Conservation (phyloP, 2,329 filamentous ascomycete species). For the Fulvia fulva region DNA sequence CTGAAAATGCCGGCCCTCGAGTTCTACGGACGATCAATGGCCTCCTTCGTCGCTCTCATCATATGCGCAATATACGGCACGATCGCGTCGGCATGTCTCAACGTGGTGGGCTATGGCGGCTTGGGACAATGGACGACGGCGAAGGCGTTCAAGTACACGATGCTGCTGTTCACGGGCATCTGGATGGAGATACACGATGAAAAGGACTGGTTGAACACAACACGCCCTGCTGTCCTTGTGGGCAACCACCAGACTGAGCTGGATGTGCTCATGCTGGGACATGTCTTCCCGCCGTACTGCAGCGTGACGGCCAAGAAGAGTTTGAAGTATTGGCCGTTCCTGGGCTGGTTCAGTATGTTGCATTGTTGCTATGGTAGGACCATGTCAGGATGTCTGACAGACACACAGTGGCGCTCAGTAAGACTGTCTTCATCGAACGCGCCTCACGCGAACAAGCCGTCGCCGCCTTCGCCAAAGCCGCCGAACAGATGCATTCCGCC, state of each 20-base stretch:
- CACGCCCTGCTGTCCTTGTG: constrained; percentile 81
- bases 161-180: constrained; percentile 72
- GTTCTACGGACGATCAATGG: constrained; percentile 63
- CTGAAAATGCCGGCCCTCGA: constrained; percentile 38
- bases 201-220: constrained; percentile 37
- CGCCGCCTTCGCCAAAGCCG: constrained; percentile 79
- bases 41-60: constrained; percentile 39
- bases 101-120: constrained; percentile 66
- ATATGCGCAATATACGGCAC: constrained; percentile 66
- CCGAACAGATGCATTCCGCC: constrained; percentile 68
- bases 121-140: constrained; percentile 82
- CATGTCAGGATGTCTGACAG: neutral
- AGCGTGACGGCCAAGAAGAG: constrained; percentile 89
- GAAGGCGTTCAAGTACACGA: constrained; percentile 73
- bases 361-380: neutral
- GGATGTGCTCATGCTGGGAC: constrained; percentile 85
- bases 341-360: constrained; percentile 82
- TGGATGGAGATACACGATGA: constrained; percentile 64
- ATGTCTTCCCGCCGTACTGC: constrained; percentile 86
- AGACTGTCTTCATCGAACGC: constrained; percentile 93
- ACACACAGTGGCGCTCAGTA: constrained; percentile 60
- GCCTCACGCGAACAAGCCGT: constrained; percentile 77
- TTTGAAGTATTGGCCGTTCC: constrained; percentile 72
- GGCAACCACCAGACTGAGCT: constrained; percentile 92
- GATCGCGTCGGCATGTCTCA: constrained; percentile 66